Evolutionary conservation across 257 asterid species (phyloP), one percentile per base, ranked within the genome.

Genomic region (Solanum rostratum): DNA sequence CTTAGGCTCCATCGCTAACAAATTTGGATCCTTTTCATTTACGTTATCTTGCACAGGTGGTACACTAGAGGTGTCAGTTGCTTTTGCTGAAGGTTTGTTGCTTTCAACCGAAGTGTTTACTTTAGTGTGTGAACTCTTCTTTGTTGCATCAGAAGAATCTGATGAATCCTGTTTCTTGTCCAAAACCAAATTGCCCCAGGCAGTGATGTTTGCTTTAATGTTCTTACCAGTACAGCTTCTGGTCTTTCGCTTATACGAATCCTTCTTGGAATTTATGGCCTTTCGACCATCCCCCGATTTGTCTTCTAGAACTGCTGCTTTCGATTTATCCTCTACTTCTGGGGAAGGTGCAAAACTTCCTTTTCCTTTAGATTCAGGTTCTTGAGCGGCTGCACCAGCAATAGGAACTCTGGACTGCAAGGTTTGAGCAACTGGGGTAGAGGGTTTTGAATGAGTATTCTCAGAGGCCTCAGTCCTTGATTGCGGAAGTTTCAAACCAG

Each of bases 131-230:
- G n/a, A n/a, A n/a, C n/a, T n/a, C n/a, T n/a, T n/a, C n/a, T n/a
- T n/a, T n/a, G n/a, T n/a, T n/a, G n/a, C n/a, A n/a, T n/a, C n/a
- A n/a, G n/a, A n/a, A n/a, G n/a, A n/a, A n/a, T n/a, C n/a, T n/a
- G n/a, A n/a, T n/a, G n/a, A n/a, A n/a, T n/a, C n/a, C n/a, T n/a
- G n/a, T n/a, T n/a, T n/a, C n/a, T n/a, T n/a, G n/a, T n/a, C n/a
- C n/a, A n/a, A n/a, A n/a, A n/a, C n/a, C 97, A 93, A 88, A 86
- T 89, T 91, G 83, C 93, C 92, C 95, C 93, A 90, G 37, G 96
- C 90, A 54, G 95, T 88, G 13, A 92, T 90, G 82, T 88, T 93
- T 68, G 98, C 94, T 89, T 93, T 92, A 69, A 92, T 89, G 83
- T 95, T 92, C 90, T 92, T 96, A 11, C 94, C 82, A 50, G 86